Percentiles rank a stretch among this genome's conserved stretches.
These are phyloP conservation scores for Fusarium compactum DNA, from an alignment of 2,329 filamentous ascomycete species.

Conservation along the genomic window DNA sequence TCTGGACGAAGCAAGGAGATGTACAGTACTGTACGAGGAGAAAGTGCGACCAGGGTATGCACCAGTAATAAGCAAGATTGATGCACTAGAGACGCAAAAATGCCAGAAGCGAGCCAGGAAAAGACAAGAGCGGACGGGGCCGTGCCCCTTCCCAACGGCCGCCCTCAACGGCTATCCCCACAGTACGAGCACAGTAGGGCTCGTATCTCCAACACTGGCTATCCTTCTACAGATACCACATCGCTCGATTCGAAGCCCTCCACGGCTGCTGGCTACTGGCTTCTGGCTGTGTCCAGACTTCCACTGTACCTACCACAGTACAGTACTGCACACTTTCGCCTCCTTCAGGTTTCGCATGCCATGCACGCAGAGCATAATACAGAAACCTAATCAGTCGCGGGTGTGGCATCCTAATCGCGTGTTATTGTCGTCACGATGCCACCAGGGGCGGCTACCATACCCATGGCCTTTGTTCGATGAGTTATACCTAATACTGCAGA, in stretches of 20 bases:
- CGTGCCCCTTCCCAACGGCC: slow-evolving; percentile 48
- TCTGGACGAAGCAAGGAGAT: slow-evolving; percentile 37
- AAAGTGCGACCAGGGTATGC: slow-evolving; percentile 17
- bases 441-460: slow-evolving; percentile 32
- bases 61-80: slow-evolving; percentile 27
- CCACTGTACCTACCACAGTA: background rate
- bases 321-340: slow-evolving; percentile 11
- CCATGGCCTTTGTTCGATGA: slow-evolving; percentile 25
- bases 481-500: slow-evolving; percentile 8
- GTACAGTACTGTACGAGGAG: slow-evolving; percentile 14
- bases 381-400: slow-evolving; percentile 47
- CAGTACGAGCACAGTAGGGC: slow-evolving; percentile 35
- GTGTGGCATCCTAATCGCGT: slow-evolving; percentile 45
- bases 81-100: slow-evolving; percentile 35
- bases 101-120: slow-evolving; percentile 41
- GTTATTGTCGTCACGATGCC: slow-evolving; percentile 46
- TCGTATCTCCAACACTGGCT: slow-evolving; percentile 20
- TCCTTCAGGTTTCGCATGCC: slow-evolving; percentile 47
- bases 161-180: slow-evolving; percentile 46
- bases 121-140: slow-evolving; percentile 45
- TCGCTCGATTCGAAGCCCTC: slow-evolving; percentile 30
- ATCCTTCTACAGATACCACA: slow-evolving; percentile 14
- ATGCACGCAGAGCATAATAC: slow-evolving; percentile 28
- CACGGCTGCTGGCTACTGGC: background rate
- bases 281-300: slow-evolving; percentile 11